phyloP scores from a whole-genome alignment of 2,329 filamentous ascomycete species.

The Alternaria ventricosa region DNA sequence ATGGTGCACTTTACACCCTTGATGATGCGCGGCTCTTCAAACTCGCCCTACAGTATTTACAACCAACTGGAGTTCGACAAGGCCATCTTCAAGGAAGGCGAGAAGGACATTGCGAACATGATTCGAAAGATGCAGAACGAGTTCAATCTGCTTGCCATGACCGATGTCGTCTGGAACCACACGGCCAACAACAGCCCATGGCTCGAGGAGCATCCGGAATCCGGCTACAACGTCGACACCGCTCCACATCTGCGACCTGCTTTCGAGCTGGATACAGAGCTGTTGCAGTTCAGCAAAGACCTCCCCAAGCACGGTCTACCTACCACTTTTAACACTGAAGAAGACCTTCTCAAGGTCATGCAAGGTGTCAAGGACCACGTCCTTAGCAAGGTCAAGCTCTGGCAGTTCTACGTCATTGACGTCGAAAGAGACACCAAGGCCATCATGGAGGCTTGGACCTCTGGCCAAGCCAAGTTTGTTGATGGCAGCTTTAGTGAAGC shows the following conservation, averaged over 20 bases:
- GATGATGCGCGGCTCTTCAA: constrained; percentile 85
- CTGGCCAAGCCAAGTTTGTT: constrained; percentile 63
- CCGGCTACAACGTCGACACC: constrained; percentile 91
- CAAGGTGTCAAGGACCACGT: constrained; percentile 82
- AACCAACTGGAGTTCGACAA: constrained; percentile 90
- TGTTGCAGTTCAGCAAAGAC: constrained; percentile 70
- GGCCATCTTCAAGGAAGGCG: constrained; percentile 80
- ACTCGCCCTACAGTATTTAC: constrained; percentile 96
- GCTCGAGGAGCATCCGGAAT: constrained; percentile 92
- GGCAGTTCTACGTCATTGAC: constrained; percentile 92
- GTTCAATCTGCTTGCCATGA: constrained; percentile 84
- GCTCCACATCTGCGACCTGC: constrained; percentile 74
- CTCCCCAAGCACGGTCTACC: constrained; percentile 75
- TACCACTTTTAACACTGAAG: constrained; percentile 70
- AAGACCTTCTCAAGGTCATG: constrained; percentile 83
- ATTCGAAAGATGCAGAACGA: constrained; percentile 82
- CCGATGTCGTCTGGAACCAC: constrained; percentile 97
- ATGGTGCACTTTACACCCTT: constrained; percentile 98
- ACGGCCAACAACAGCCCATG: constrained; percentile 95
- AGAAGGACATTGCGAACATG: constrained; percentile 79
- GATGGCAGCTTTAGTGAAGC: constrained; percentile 58
- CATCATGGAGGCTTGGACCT: constrained; percentile 74
- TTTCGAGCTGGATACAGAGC: constrained; percentile 76
- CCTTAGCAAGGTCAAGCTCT: constrained; percentile 77
- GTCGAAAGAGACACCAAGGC: constrained; percentile 74